A percentile compares a stretch with the other conserved stretches of the same genome.
Evolutionary conservation across 768 basidiomycete genomes (phyloP).

Genomic region (Pilatotrama ljubarskyi): DNA sequence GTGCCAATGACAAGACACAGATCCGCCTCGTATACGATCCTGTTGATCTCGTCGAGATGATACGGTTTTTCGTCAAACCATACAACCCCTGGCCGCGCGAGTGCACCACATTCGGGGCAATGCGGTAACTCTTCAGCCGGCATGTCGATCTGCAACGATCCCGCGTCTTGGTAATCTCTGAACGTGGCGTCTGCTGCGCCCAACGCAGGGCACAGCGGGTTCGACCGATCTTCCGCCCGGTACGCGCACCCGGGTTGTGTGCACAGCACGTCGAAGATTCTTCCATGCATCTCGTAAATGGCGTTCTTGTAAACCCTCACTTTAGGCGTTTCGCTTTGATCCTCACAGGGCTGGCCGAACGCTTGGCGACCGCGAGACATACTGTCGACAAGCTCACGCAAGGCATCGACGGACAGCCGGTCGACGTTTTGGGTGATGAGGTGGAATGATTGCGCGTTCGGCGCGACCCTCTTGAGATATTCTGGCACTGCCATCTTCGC

Average conservation of each 20-base stretch:
- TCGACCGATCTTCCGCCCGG: constrained; percentile 44
- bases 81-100: constrained; percentile 38
- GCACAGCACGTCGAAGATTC: constrained; percentile 53
- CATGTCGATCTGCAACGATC: constrained; percentile 18
- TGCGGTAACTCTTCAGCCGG: constrained; percentile 30
- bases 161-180: constrained; percentile 3
- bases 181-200: constrained; percentile 26
- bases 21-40: constrained; percentile 31
- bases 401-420: constrained; percentile 43
- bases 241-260: constrained; percentile 3
- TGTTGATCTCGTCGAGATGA: constrained; percentile 30
- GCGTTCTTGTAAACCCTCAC: constrained; percentile 4
- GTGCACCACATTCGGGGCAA: constrained; percentile 32
- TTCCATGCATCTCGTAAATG: constrained; percentile 59
- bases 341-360: constrained; percentile 8
- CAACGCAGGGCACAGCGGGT: constrained; percentile 28
- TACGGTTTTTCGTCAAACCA: constrained; percentile 41
- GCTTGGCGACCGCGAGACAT: neutral
- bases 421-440: constrained; percentile 63
- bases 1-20: constrained; percentile 42
- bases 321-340: neutral
- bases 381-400: constrained; percentile 23
- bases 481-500: constrained; percentile 44
- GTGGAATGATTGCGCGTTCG: constrained; percentile 42
- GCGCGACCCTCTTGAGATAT: constrained; percentile 39